Evolutionary conservation across 164 flowering plant genomes (phyloP), one percentile per base, ranked within the genome.

Genomic region (Saururus chinensis): DNA sequence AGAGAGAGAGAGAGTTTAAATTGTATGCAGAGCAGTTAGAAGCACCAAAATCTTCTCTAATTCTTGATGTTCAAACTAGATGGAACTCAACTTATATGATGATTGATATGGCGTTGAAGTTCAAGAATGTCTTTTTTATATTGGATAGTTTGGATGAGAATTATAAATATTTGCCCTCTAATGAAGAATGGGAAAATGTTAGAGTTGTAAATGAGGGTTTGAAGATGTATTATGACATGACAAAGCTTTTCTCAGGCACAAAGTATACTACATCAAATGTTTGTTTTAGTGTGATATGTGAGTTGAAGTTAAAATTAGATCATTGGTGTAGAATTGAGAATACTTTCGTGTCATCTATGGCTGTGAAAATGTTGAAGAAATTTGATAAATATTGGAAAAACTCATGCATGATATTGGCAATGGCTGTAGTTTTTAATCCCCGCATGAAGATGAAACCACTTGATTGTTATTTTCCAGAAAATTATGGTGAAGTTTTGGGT

Each of bases 141-240:
- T 56, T 88, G 61, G 78, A 67, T 64, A 78, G 79, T 53, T 77
- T 71, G 53, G 92, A 86, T 62, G 57, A 71, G 30, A 51, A 73
- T 24, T 81, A 70, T 70, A 53, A 17, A 60, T 67, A 63, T 24
- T 65, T 82, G 11, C 82, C 75, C 11, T 72, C 89, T 21, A 56
- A 69, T 75, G 92, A 87, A 60, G 98, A 92, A 6, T 92, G 98
- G 98, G 78, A 66, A 68, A 82, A 76, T 64, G 75, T 78, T 14
- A 90, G 77, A 61, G 73, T 71, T 26, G 19, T 63, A 10, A 19
- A 21, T 40, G 41, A n/a, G 17, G n/a, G 35, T 51, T 40, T 63
- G 30, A 63, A 63, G 23, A 21, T 40, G 17, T 63, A 53, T 55
- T 53, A 53, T 41, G 59, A 63, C 30, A 22, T 40, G 9, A 53